A percentile compares a stretch with the other conserved stretches of the same genome.
phyloP scores from a whole-genome alignment of 176 grass and related monocot genomes.

The Ampelocalamus luodianensis region DNA sequence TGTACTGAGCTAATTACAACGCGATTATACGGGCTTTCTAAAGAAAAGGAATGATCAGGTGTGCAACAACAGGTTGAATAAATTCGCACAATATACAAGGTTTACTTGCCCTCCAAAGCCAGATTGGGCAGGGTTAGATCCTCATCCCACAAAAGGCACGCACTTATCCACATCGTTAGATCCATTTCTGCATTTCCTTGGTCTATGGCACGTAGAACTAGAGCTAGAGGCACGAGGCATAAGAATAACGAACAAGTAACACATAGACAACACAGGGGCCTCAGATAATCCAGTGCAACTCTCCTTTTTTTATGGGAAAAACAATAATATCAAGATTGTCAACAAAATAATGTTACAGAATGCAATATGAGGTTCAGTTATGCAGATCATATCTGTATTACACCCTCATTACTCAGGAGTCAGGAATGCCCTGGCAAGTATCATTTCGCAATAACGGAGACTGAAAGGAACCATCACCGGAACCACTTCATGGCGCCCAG shows the following conservation, averaged over 20 bases:
- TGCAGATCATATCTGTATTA: slow-evolving; percentile 16
- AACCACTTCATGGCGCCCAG: slow-evolving; percentile 4
- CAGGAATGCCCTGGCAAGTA: slow-evolving; percentile 27
- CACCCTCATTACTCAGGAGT: slow-evolving; percentile 26
- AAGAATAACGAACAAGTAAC: not conserved
- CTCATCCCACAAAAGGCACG: not conserved
- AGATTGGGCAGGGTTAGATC: not conserved
- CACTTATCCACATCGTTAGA: not conserved
- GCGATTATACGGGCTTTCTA: no score
- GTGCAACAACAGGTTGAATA: not conserved
- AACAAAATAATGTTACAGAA: slow-evolving; percentile 37
- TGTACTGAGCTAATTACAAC: no score
- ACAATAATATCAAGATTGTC: slow-evolving; percentile 2
- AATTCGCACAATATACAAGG: not conserved
- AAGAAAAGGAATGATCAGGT: not conserved
- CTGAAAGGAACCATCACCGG: slow-evolving; percentile 26
- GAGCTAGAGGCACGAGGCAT: not conserved
- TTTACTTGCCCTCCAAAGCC: not conserved
- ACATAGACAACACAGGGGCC: not conserved
- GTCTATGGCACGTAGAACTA: not conserved
- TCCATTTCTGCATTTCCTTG: not conserved
- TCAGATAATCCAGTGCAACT: not conserved
- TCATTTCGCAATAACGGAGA: slow-evolving; percentile 16
- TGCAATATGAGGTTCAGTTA: slow-evolving; percentile 23
- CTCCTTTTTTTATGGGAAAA: not conserved